Base-by-base conservation (phyloP, 257 asterid species). In the Cinchona pubescens region DNA sequence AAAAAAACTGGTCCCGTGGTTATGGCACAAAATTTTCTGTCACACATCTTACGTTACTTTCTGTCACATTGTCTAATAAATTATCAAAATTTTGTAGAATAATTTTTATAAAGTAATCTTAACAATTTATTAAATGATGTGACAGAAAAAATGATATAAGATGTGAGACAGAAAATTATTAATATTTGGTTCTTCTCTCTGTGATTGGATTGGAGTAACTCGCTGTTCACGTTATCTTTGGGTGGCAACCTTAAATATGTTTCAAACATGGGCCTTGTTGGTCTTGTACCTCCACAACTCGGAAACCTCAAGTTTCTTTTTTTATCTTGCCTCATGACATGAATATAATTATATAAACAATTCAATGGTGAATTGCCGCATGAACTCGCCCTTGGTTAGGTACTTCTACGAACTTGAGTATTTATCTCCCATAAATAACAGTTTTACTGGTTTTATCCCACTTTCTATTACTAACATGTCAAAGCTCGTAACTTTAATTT, bases 291-390 rank as follows among this genome's bases (percentile, higher is more conserved):
- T 18, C 61, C 60, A 55, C 73, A 66, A 18, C 21, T 75, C 19
- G 79, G 79, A 35, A 53, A 75, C 21, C 74, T 66, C 23, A n/a
- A n/a, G n/a, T n/a, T n/a, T n/a, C n/a, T n/a, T 67, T 74, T 18
- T 85, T 75, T 23, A 85, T 85, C 2, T 59, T 49, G 40, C 56
- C 66, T 14, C 72, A 82, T 27, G 68, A 72, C 48, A 7, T 85
- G 13, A 67, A n/a, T n/a, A n/a, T n/a, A n/a, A n/a, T n/a, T n/a
- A 56, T 35, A 45, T 46, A 64, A 84, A 84, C 34, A 1, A n/a
- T 81, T 84, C 60, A 34, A 65, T 27, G 88, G 88, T 1, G 34
- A 51, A 5, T 4, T 77, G 16, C 77, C 81, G 0, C 23, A 40
- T 1, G 72, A 77, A 42, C 11, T 77, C 23, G 48, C 0, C 5